A percentile compares a stretch with the other conserved stretches of the same genome.
Conservation (phyloP, 805 yeast species). For the Yarrowia yakushimensis region DNA sequence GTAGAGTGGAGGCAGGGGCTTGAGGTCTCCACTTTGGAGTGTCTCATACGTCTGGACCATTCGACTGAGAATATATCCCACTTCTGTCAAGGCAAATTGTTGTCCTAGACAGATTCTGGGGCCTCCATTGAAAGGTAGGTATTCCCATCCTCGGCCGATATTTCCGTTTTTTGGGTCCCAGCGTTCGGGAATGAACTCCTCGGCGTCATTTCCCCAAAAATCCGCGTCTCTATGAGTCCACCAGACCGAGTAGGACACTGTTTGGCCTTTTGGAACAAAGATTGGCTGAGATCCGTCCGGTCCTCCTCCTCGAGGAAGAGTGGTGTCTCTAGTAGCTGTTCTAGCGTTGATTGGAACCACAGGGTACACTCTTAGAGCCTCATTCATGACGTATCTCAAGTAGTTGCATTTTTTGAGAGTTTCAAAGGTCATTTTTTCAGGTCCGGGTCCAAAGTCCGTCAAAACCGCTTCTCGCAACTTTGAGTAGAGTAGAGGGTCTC, state of each 20-base stretch:
- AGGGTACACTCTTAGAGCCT: slow-evolving; percentile 50
- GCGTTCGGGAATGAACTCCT: slow-evolving; percentile 47
- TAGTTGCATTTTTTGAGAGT: slow-evolving; percentile 47
- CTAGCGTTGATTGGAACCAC: slow-evolving; percentile 51
- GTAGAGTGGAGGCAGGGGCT: neutral
- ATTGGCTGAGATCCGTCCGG: slow-evolving; percentile 41
- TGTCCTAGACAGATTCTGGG: slow-evolving; percentile 55
- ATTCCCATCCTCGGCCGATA: slow-evolving; percentile 42
- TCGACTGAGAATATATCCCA: slow-evolving; percentile 44
- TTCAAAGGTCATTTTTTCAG: slow-evolving; percentile 42
- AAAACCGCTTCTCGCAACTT: slow-evolving; percentile 42
- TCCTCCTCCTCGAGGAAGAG: slow-evolving; percentile 53
- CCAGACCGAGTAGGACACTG: slow-evolving; percentile 43
- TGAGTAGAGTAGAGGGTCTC: slow-evolving; percentile 37
- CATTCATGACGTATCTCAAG: slow-evolving; percentile 47
- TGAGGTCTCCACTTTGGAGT: neutral
- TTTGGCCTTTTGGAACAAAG: slow-evolving; percentile 45
- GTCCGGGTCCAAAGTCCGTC: slow-evolving; percentile 38
- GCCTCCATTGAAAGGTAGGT: slow-evolving; percentile 54
- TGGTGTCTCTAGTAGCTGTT: slow-evolving; percentile 45
- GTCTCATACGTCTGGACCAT: slow-evolving; percentile 34
- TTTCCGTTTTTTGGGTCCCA: slow-evolving; percentile 42
- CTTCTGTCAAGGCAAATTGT: slow-evolving; percentile 54
- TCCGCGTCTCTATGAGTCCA: slow-evolving; percentile 44
- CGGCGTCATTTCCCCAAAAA: slow-evolving; percentile 46